Base-by-base conservation (phyloP, 345 rosid genomes). In the Corchorus capsularis region DNA sequence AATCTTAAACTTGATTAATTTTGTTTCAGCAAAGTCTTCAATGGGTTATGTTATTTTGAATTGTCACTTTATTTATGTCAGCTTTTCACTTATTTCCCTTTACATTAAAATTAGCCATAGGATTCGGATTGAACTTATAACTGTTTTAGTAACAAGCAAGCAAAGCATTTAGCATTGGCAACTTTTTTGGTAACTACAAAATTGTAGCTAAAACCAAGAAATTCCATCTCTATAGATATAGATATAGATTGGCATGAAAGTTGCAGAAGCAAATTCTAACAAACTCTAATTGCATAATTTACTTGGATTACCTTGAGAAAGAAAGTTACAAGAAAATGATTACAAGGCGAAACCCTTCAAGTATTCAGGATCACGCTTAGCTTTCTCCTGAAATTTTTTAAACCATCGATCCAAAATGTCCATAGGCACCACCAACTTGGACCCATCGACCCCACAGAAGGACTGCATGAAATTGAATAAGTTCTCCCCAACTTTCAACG, bases 331-430 rank as follows among this genome's bases (percentile, higher is more conserved):
- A 34, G 34, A 13, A 75, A 53, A 54, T 4, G 6, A 4, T 83
- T 78, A 96, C 86, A 89, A 80, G 35, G 91, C 86, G 55, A 96
- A 96, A 49, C 88, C 86, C 74, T 93, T 96, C 82, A 93, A 82
- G 71, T 87, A 96, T 60, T 87, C 91, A 19, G 96, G 94, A 74
- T 95, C 99, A 49, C 98, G 93, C 81, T 91, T 95, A 11, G 98
- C 93, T 80, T 83, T 86, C 77, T 93, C 98, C 78, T 91, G 98
- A 75, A 96, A 96, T 88, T 96, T 95, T 81, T 91, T 93, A 76
- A 96, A 96, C 99, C 99, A 93, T 27, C 98, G 88, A 70, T 96
- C 98, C 82, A 96, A 79, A 43, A 95, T 95, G 82, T 95, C 99
- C 94, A 89, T 92, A 5, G 99, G 98, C 61, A 96, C 99, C 49